Base-by-base conservation (phyloP, 257 asterid genomes). In the Nicotiana undulata region DNA sequence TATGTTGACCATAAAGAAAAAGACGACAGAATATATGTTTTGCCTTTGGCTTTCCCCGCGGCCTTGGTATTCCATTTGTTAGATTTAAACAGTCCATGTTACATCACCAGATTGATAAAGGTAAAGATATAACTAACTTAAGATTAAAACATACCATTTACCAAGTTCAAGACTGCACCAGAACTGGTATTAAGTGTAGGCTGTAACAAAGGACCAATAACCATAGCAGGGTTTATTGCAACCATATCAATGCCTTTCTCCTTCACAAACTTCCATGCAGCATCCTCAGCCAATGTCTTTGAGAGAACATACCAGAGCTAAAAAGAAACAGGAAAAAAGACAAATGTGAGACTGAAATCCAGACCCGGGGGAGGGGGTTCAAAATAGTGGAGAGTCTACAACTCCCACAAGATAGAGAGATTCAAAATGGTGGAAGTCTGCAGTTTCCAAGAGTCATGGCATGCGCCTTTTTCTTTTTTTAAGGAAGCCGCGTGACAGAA, bases 261-360 rank as follows among this genome's bases (percentile, higher is more conserved):
- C 81, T 87, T 90, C 72, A 81, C 92, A 86, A 90, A 93, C 85
- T 91, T 88, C 94, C 96, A 93, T 1, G 94, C 97, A 82, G 96
- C 96, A 32, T 91, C 94, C 88, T 93, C 97, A 3, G 97, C 96
- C 88, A 93, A 81, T 53, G 94, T 91, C 82, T 93, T 93, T 29
- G 97, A 93, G 70, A 93, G 96, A 49, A 87, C 88, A 68, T 93
- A 93, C 97, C 97, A 93, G 75, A 81, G 82, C 97, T 93, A 86
- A 66, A 18, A 20, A 40, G 63, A 60, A 84, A 60, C 18, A 82
- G 55, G 8, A 81, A 37, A 15, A 75, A 10, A 34, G 24, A 40
- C 51, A 18, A 37, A 28, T 13, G 65, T 31, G 55, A 67, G n/a
- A 61, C 18, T 8, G 26, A 70, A 49, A 49, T 9, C 55, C 17